Percentiles rank a stretch among this genome's conserved stretches.
Evolutionary conservation across 768 basidiomycete species (phyloP).

Genomic region (Tulasnella calospora): DNA sequence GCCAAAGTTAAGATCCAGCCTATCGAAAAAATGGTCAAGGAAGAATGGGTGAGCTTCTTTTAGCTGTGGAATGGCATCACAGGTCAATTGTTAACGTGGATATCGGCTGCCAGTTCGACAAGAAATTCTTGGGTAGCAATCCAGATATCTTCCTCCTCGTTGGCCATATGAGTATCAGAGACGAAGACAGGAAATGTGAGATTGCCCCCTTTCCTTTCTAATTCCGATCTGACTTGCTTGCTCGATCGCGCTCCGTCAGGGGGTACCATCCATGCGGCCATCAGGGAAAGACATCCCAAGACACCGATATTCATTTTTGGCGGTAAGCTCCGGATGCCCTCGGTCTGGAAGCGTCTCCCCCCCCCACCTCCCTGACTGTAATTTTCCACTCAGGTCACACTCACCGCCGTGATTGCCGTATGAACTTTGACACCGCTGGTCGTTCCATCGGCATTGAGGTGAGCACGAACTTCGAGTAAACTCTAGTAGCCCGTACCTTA

Average conservation of each 20-base stretch:
- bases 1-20: background rate
- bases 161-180: slow-evolving; percentile 1
- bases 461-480: background rate
- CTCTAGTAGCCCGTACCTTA: background rate
- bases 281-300: background rate
- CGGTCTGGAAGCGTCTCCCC: too few species aligned
- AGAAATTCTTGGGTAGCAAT: background rate
- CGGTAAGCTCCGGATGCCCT: background rate
- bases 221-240: background rate
- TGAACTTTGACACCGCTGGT: background rate
- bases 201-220: background rate
- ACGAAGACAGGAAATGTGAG: background rate
- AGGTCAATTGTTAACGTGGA: background rate
- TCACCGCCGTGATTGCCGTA: background rate
- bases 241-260: background rate
- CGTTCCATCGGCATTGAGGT: background rate
- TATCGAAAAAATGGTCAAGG: background rate
- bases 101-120: background rate
- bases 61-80: background rate
- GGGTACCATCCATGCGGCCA: background rate
- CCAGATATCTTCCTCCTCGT: slow-evolving; percentile 16
- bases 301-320: slow-evolving; percentile 4
- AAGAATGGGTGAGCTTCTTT: background rate
- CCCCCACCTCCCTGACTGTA: background rate
- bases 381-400: background rate